phyloP scores from a whole-genome alignment of 148 eudicot species.

The Nepenthes gracilis region DNA sequence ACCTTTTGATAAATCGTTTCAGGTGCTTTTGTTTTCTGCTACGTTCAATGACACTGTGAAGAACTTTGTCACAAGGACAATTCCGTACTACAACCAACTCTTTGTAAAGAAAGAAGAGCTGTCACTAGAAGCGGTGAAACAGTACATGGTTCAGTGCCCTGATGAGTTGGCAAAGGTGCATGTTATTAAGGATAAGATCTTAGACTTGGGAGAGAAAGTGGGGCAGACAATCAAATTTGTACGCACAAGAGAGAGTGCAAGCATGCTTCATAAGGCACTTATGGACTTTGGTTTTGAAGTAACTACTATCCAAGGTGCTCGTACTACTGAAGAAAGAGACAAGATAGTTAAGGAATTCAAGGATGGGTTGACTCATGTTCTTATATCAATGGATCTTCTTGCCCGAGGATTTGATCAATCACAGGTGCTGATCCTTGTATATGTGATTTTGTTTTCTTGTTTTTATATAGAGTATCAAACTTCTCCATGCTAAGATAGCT shows the following conservation, averaged over 20 bases:
- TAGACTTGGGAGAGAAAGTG: slow-evolving; percentile 71
- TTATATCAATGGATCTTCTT: slow-evolving; percentile 85
- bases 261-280: slow-evolving; percentile 53
- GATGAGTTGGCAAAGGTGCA: slow-evolving; percentile 61
- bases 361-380: slow-evolving; percentile 83
- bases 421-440: slow-evolving; percentile 27
- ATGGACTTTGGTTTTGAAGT: slow-evolving; percentile 78
- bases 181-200: slow-evolving; percentile 60
- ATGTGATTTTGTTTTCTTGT: background rate
- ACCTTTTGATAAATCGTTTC: background rate
- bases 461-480: background rate
- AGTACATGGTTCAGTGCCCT: slow-evolving; percentile 72
- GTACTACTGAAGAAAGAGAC: slow-evolving; percentile 69
- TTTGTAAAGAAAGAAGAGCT: slow-evolving; percentile 85
- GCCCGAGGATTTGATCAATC: slow-evolving; percentile 95
- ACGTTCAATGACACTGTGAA: slow-evolving; percentile 67
- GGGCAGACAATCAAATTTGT: slow-evolving; percentile 93
- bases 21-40: slow-evolving; percentile 93
- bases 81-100: slow-evolving; percentile 57
- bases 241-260: slow-evolving; percentile 58
- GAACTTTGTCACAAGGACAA: slow-evolving; percentile 52
- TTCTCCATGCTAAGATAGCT: background rate
- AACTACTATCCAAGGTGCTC: slow-evolving; percentile 88
- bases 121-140: slow-evolving; percentile 75
- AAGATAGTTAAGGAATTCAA: slow-evolving; percentile 81